Percentiles rank a stretch among this genome's conserved stretches.
Evolutionary conservation across 2,329 filamentous ascomycete species (phyloP).

Genomic region (Pseudomassariella vexata): DNA sequence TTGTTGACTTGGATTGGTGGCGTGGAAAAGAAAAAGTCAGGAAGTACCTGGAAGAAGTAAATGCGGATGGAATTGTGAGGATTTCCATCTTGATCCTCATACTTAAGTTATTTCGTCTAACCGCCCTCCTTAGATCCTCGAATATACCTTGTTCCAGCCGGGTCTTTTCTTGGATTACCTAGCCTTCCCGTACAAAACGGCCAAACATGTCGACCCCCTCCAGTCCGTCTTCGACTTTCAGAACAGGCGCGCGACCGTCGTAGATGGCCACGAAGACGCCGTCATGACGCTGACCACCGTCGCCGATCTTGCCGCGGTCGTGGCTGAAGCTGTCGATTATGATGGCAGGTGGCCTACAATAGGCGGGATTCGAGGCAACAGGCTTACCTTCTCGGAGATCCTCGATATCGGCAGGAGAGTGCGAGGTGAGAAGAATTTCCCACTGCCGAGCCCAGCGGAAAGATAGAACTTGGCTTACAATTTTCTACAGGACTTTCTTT

Average conservation of each 20-base stretch:
- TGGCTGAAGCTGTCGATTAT: constrained; percentile 36
- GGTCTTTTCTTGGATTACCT: constrained; percentile 51
- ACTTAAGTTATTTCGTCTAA: constrained; percentile 1
- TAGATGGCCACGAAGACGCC: constrained; percentile 35
- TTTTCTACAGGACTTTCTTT: constrained; percentile 26
- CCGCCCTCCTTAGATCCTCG: constrained; percentile 34
- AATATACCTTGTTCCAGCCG: constrained; percentile 52
- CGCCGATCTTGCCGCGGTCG: constrained; percentile 32
- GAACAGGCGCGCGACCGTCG: constrained; percentile 32
- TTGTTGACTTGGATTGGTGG: constrained; percentile 39
- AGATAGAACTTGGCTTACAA: constrained; percentile 9
- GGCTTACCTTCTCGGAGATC: constrained; percentile 28
- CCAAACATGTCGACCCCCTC: constrained; percentile 35
- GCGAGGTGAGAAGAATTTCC: constrained; percentile 26
- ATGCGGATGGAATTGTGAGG: constrained; percentile 3
- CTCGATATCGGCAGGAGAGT: constrained; percentile 33
- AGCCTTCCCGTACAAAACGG: constrained; percentile 39
- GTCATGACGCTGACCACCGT: constrained; percentile 37
- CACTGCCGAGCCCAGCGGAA: not conserved
- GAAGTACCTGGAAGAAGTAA: constrained; percentile 34
- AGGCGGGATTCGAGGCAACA: constrained; percentile 34
- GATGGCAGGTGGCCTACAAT: constrained; percentile 34
- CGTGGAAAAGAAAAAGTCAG: constrained; percentile 36
- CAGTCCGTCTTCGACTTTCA: constrained; percentile 33
- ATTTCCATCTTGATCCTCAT: not conserved